Evolutionary conservation across 2,329 filamentous ascomycete genomes (phyloP).

Genomic region (Beauveria sp.): DNA sequence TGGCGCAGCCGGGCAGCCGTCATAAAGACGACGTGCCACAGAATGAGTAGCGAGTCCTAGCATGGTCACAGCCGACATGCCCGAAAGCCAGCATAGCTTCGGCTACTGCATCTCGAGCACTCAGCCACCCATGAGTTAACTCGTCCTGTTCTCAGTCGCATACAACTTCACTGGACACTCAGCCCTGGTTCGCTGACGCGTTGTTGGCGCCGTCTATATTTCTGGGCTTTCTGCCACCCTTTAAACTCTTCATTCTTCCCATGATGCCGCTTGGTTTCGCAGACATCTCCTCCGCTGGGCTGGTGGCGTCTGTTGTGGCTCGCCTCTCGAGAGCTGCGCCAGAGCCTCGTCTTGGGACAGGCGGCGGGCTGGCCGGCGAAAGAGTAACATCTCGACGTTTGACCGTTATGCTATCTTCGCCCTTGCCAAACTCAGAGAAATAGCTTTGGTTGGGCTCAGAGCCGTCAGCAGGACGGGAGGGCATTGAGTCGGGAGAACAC

Average conservation of each 20-base stretch:
- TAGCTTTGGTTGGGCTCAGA: constrained; percentile 59
- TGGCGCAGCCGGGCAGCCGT: not conserved
- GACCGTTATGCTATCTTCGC: constrained; percentile 43
- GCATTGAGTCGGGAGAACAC: constrained; percentile 32
- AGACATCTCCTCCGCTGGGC: constrained; percentile 32
- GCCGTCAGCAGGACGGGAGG: constrained; percentile 24
- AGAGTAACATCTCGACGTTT: constrained; percentile 30
- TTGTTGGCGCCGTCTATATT: constrained; percentile 27
- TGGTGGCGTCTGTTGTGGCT: constrained; percentile 49
- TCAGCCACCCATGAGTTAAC: not conserved
- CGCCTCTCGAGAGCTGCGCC: constrained; percentile 53
- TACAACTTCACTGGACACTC: constrained; percentile 6
- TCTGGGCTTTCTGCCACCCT: constrained; percentile 51
- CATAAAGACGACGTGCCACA: not conserved
- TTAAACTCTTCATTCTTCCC: constrained; percentile 75
- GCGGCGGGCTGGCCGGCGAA: constrained; percentile 52
- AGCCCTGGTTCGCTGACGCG: not conserved
- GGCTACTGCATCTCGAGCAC: not conserved
- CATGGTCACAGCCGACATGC: not conserved
- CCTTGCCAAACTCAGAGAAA: constrained; percentile 66
- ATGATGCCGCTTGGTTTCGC: constrained; percentile 56
- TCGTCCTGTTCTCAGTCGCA: not conserved
- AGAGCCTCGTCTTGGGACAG: constrained; percentile 31
- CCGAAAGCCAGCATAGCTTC: not conserved
- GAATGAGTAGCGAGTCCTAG: not conserved